These are phyloP conservation scores for Tylopilus plumbeoviolaceoides DNA, from an alignment of 768 basidiomycete genomes.

Conservation along the genomic window DNA sequence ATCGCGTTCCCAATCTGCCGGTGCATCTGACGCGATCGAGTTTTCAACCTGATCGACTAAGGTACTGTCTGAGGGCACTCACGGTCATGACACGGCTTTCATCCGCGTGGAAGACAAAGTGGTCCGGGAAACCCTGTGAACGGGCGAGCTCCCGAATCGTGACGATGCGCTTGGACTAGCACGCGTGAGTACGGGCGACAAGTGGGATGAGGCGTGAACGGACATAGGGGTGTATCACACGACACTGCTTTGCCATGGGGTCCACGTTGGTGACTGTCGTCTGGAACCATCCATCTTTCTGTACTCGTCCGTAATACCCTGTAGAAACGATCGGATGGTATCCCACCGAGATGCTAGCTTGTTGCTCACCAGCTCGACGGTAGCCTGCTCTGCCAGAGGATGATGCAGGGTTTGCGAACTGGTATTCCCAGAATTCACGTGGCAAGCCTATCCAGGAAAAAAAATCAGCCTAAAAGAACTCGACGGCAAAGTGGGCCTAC, in stretches of 20 bases:
- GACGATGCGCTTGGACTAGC: slow-evolving; percentile 63
- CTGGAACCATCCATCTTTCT: slow-evolving; percentile 52
- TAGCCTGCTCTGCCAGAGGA: slow-evolving; percentile 51
- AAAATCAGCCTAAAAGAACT: neutral
- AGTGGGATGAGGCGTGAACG: slow-evolving; percentile 13
- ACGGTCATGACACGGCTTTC: slow-evolving; percentile 58
- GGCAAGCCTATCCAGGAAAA: slow-evolving; percentile 27
- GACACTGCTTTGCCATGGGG: slow-evolving; percentile 73
- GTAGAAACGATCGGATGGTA: slow-evolving; percentile 13
- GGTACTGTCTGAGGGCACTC: slow-evolving; percentile 20
- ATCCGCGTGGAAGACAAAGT: slow-evolving; percentile 57
- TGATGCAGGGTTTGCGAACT: slow-evolving; percentile 55
- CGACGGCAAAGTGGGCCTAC: slow-evolving; percentile 32
- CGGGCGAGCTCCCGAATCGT: slow-evolving; percentile 75
- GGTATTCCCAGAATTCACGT: slow-evolving; percentile 53
- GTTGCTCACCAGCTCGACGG: slow-evolving; percentile 38
- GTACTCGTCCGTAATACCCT: slow-evolving; percentile 60
- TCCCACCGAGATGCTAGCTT: neutral
- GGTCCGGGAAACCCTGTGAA: slow-evolving; percentile 79
- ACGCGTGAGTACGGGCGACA: neutral
- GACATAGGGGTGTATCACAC: slow-evolving; percentile 65
- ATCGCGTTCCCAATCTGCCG: slow-evolving; percentile 82
- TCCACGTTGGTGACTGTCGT: slow-evolving; percentile 78
- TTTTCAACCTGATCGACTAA: neutral
- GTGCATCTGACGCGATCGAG: slow-evolving; percentile 52